Evolutionary conservation across 164 flowering plant species (phyloP), one percentile per base, ranked within the genome.

Genomic region (Saururus chinensis): DNA sequence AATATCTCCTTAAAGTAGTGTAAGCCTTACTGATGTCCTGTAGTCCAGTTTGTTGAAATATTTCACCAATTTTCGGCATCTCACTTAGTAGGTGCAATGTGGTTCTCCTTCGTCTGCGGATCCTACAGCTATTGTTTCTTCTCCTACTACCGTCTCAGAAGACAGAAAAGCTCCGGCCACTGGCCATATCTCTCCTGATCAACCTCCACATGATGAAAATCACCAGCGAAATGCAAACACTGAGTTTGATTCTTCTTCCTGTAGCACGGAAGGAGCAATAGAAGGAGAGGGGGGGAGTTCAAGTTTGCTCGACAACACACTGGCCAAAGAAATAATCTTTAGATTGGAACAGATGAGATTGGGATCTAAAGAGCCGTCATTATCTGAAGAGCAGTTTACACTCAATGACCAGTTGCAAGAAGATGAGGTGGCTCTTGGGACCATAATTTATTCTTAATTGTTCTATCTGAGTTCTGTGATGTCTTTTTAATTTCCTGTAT

Each of bases 361-460:
- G 61, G 70, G 72, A 4, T 64, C 42, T 22, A 71, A 75, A 54
- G 89, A 82, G 71, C 75, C 84, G 0, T 79, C 75, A n/a, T 69
- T 87, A 70, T 71, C 83, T 1, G 84, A 78, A 58, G 92, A 89
- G 54, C 75, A 74, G 70, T 74, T 80, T 42, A 77, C 62, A 56
- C 70, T 72, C 66, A 84, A 89, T 67, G 79, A 82, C 40, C 88
- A 85, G 68, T 68, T 75, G 69, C 96, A 87, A 72, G 85, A 84
- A 62, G 95, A 89, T 60, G 91, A 84, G 88, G 91, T 78, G 66
- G 30, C 40, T 67, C 4, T 1, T 19, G 35, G 1, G 7, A 19
- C 4, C 7, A 17, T 25, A 19, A 25, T 57, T 26, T 13, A 16
- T 8, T 16, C 1, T 19, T 17, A 12, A 20, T 14, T 56, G 35